Evolutionary conservation across 495 filamentous ascomycete genomes (phyloP).

Genomic region (Talaromyces trachyspermus): DNA sequence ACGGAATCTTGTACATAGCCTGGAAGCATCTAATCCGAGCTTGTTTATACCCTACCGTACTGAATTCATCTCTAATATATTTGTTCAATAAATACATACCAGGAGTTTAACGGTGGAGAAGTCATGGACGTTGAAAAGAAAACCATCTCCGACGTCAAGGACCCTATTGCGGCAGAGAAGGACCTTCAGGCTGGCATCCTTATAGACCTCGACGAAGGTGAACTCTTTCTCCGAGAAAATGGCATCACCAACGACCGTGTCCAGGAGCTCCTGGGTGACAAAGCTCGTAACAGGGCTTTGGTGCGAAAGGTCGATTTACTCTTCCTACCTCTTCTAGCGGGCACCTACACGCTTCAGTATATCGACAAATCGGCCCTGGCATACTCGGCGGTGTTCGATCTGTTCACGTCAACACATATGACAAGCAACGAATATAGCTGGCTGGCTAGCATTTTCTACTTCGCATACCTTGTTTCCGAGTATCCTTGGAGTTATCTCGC

Average conservation of each 20-base stretch:
- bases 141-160: background rate
- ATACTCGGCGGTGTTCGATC: slow-evolving; percentile 31
- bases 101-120: background rate
- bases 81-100: background rate
- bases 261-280: slow-evolving; percentile 17
- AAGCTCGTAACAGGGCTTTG: slow-evolving; percentile 18
- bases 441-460: slow-evolving; percentile 44
- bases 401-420: slow-evolving; percentile 22
- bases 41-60: background rate
- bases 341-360: slow-evolving; percentile 40
- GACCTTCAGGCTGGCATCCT: slow-evolving; percentile 22
- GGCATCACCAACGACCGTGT: slow-evolving; percentile 18
- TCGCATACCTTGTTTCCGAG: slow-evolving; percentile 41
- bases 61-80: background rate
- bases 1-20: background rate
- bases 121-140: slow-evolving; percentile 3
- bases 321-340: slow-evolving; percentile 43
- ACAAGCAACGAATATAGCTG: slow-evolving; percentile 40
- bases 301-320: slow-evolving; percentile 36
- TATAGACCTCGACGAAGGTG: slow-evolving; percentile 26
- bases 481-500: slow-evolving; percentile 19
- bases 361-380: slow-evolving; percentile 32
- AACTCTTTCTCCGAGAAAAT: slow-evolving; percentile 26
- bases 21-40: background rate
- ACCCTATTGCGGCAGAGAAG: slow-evolving; percentile 14